Conservation (phyloP, 75 land plant genomes). For the Pinus taeda region DNA sequence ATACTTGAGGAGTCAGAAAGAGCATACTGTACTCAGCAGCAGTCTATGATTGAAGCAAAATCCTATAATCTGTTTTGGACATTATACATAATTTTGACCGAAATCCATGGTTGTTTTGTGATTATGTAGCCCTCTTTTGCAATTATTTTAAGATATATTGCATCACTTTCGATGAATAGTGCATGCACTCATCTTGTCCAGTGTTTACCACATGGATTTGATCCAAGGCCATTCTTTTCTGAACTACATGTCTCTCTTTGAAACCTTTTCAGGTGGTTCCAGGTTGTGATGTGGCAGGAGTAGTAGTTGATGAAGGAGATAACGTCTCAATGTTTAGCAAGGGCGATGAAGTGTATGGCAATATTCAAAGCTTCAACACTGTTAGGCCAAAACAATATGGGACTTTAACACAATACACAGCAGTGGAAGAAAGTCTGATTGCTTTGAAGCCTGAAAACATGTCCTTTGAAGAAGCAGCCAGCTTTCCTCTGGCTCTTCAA, state of each 20-base stretch:
- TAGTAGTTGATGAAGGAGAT: slow-evolving; percentile 40
- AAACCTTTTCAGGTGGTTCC: slow-evolving; percentile 35
- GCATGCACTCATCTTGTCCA: too few relatives aligned
- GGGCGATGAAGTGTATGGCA: slow-evolving; percentile 54
- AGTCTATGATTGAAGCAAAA: background rate
- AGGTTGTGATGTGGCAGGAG: slow-evolving; percentile 52
- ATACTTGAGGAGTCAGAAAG: background rate
- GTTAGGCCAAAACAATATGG: slow-evolving; percentile 33
- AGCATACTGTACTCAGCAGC: background rate
- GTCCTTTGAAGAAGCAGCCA: slow-evolving; percentile 48
- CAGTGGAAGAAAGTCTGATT: slow-evolving; percentile 45
- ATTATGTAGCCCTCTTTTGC: background rate
- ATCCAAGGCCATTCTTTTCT: too few relatives aligned
- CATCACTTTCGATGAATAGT: too few relatives aligned
- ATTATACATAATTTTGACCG: background rate
- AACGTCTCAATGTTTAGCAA: slow-evolving; percentile 35
- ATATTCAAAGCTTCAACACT: slow-evolving; percentile 30
- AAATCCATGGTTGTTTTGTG: background rate
- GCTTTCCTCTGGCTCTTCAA: slow-evolving; percentile 44
- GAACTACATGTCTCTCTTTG: background rate
- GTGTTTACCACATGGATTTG: too few relatives aligned
- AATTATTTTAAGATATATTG: background rate
- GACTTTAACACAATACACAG: slow-evolving; percentile 41
- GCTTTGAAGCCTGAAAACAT: slow-evolving; percentile 35
- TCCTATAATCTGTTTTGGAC: background rate